Percentiles rank a stretch among this genome's conserved stretches.
phyloP scores from a whole-genome alignment of 1,284 basidiomycete species.

The Boletus semigastroideus region DNA sequence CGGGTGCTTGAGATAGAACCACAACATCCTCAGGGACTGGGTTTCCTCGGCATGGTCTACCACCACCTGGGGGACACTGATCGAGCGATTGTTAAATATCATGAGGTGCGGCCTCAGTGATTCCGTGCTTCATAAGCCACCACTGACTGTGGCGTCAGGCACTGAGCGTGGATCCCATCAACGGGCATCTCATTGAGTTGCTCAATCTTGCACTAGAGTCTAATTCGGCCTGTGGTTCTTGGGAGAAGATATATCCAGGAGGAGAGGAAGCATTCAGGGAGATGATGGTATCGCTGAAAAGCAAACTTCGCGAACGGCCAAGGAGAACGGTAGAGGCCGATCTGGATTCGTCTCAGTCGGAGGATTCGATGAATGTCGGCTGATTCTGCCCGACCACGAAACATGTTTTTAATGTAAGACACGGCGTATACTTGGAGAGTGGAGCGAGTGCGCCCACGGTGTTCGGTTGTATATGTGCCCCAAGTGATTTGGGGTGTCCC shows the following conservation, averaged over 20 bases:
- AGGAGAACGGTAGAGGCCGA: slow-evolving; percentile 20
- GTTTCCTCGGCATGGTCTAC: slow-evolving; percentile 81
- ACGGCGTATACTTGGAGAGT: slow-evolving; percentile 16
- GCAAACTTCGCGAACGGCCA: slow-evolving; percentile 32
- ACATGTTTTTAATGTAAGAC: slow-evolving; percentile 31
- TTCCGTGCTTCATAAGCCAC: not conserved
- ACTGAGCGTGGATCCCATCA: slow-evolving; percentile 82
- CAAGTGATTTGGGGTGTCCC: slow-evolving; percentile 32
- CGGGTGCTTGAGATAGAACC: slow-evolving; percentile 82
- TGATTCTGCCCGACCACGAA: slow-evolving; percentile 19
- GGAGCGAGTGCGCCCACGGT: slow-evolving; percentile 27
- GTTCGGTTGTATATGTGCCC: slow-evolving; percentile 20
- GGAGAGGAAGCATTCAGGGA: slow-evolving; percentile 37
- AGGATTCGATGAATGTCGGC: slow-evolving; percentile 34
- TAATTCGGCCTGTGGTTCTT: slow-evolving; percentile 35
- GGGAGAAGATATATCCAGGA: slow-evolving; percentile 35
- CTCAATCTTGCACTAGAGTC: slow-evolving; percentile 80
- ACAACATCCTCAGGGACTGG: slow-evolving; percentile 73
- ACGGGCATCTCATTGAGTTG: slow-evolving; percentile 81
- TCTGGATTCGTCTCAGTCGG: slow-evolving; percentile 17
- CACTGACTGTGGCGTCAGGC: slow-evolving; percentile 48
- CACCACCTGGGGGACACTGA: slow-evolving; percentile 75
- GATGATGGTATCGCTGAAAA: slow-evolving; percentile 37
- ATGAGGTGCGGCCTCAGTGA: slow-evolving; percentile 68
- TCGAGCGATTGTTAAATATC: slow-evolving; percentile 82